phyloP scores from a whole-genome alignment of 768 basidiomycete genomes.

The Amanita exitialis region DNA sequence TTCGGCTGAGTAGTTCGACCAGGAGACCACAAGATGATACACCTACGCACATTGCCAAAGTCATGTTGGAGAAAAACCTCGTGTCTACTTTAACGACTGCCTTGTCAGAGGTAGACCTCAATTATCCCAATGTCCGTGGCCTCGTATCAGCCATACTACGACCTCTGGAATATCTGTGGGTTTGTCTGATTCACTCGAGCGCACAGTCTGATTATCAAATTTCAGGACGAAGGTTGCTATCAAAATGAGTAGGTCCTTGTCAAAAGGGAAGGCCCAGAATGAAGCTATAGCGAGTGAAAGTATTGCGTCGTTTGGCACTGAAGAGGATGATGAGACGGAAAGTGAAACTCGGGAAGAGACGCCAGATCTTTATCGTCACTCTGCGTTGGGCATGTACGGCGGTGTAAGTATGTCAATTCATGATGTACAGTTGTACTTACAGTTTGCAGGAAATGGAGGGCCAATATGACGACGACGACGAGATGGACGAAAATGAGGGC shows the following conservation, averaged over 20 bases:
- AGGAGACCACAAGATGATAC: constrained; percentile 58
- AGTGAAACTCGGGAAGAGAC: constrained; percentile 64
- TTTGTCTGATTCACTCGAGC: constrained; percentile 5
- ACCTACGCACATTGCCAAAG: constrained; percentile 89
- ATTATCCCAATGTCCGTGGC: constrained; percentile 84
- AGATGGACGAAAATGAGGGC: constrained; percentile 75
- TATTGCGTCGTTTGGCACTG: constrained; percentile 43
- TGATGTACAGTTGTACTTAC: constrained; percentile 4
- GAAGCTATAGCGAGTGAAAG: constrained; percentile 38
- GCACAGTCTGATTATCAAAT: constrained; percentile 7
- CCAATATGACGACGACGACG: constrained; percentile 58
- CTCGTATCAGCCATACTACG: constrained; percentile 82
- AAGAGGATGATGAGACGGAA: constrained; percentile 51
- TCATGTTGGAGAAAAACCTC: constrained; percentile 98
- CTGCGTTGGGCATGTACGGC: constrained; percentile 91
- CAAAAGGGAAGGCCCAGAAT: constrained; percentile 47
- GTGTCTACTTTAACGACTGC: constrained; percentile 83
- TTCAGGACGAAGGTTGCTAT: constrained; percentile 90
- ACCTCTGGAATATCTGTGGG: constrained; percentile 85
- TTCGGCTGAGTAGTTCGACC: constrained; percentile 53
- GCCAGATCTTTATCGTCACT: constrained; percentile 92
- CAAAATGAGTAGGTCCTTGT: constrained; percentile 83
- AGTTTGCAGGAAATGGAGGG: constrained; percentile 69
- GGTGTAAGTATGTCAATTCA: constrained; percentile 46
- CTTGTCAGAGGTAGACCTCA: constrained; percentile 87